Evolutionary conservation across 805 yeast genomes (phyloP).

Genomic region (Schwanniomyces pseudopolymorphus): DNA sequence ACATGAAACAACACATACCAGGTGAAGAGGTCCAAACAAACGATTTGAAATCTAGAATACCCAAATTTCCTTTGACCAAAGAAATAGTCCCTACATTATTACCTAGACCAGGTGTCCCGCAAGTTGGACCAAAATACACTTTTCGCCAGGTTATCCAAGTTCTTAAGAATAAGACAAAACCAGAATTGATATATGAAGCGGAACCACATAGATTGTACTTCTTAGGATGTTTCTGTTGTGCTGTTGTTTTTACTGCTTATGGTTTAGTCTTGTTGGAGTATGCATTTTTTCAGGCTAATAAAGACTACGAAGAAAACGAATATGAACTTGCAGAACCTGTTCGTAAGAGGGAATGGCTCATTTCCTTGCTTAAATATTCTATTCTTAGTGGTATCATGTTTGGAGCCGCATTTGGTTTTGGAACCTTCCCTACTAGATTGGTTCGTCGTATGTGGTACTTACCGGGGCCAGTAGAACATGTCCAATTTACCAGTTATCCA

Average conservation of each 20-base stretch:
- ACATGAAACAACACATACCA: slow-evolving; percentile 51
- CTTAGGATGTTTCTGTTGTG: slow-evolving; percentile 64
- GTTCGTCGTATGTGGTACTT: slow-evolving; percentile 75
- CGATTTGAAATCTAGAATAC: slow-evolving; percentile 57
- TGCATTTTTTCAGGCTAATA: slow-evolving; percentile 50
- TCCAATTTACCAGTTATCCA: slow-evolving; percentile 74
- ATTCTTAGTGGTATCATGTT: slow-evolving; percentile 27
- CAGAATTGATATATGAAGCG: slow-evolving; percentile 78
- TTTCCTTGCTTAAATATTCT: slow-evolving; percentile 27
- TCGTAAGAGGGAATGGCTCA: slow-evolving; percentile 38
- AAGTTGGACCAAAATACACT: slow-evolving; percentile 55
- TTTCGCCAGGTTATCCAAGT: slow-evolving; percentile 63
- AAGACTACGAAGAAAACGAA: slow-evolving; percentile 53
- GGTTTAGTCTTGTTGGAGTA: slow-evolving; percentile 60
- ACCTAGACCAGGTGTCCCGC: slow-evolving; percentile 78
- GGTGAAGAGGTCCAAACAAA: slow-evolving; percentile 49
- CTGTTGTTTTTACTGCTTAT: slow-evolving; percentile 67
- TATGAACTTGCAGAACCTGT: slow-evolving; percentile 45
- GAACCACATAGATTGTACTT: slow-evolving; percentile 82
- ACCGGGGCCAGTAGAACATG: slow-evolving; percentile 57
- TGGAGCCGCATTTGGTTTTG: slow-evolving; percentile 27
- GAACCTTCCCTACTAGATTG: slow-evolving; percentile 62
- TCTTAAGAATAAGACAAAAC: slow-evolving; percentile 53
- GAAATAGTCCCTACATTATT: slow-evolving; percentile 65
- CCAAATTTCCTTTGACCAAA: slow-evolving; percentile 63